These are phyloP conservation scores for Cercospora sojina DNA, from an alignment of 2,329 filamentous ascomycete species.

Conservation along the genomic window DNA sequence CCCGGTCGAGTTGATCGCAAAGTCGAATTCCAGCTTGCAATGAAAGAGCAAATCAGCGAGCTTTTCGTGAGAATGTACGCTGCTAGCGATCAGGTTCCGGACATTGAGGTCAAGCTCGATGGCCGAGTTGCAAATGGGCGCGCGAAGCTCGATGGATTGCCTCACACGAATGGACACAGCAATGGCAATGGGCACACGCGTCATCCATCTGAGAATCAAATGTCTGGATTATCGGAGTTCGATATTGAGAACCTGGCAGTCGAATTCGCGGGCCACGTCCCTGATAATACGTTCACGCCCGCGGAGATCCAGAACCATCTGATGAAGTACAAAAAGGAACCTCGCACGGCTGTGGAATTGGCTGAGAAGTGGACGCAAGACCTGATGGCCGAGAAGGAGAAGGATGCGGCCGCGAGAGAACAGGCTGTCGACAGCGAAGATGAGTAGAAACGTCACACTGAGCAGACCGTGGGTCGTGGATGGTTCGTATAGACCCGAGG, in stretches of 20 bases:
- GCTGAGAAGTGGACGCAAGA: constrained; percentile 46
- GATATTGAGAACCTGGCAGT: constrained; percentile 45
- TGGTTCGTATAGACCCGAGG: not conserved
- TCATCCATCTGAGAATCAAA: constrained; percentile 12
- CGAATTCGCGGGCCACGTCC: constrained; percentile 48
- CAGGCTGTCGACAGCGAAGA: constrained; percentile 16
- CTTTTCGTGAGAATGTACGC: constrained; percentile 45
- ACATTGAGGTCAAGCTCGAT: constrained; percentile 14
- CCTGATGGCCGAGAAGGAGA: constrained; percentile 33
- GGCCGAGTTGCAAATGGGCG: constrained; percentile 1
- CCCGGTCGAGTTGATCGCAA: constrained; percentile 71
- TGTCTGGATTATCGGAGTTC: constrained; percentile 20
- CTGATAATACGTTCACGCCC: constrained; percentile 51
- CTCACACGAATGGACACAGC: constrained; percentile 9
- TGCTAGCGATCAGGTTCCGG: constrained; percentile 26
- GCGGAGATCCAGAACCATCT: constrained; percentile 56
- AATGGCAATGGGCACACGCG: constrained; percentile 19
- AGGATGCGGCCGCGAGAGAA: constrained; percentile 19
- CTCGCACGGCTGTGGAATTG: constrained; percentile 46
- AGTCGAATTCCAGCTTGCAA: constrained; percentile 57
- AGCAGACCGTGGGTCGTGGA: not conserved
- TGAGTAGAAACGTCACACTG: not conserved
- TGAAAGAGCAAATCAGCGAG: constrained; percentile 42
- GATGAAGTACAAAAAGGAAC: constrained; percentile 52
- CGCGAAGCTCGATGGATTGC: constrained; percentile 13